Evolutionary conservation across 2,329 filamentous ascomycete genomes (phyloP).

Genomic region (Colletotrichum cuscutae): DNA sequence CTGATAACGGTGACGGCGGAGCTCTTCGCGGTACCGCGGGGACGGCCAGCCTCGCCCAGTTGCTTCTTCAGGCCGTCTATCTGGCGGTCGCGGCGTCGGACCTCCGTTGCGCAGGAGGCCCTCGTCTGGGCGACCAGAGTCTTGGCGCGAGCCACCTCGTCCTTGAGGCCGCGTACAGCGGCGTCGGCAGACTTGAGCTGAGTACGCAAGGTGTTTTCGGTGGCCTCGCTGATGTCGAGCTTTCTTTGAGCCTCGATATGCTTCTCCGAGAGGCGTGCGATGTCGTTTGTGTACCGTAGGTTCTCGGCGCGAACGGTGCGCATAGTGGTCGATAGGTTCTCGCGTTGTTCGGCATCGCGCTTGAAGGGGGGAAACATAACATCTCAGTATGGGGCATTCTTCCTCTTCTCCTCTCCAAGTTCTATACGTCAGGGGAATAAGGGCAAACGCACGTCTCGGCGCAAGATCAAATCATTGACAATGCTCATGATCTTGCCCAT

Average conservation of each 20-base stretch:
- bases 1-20: conserved; percentile 66
- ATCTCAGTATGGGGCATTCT: conserved; percentile 15
- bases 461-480: conserved; percentile 90
- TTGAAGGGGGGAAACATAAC: conserved; percentile 47
- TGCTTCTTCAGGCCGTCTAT: conserved; percentile 91
- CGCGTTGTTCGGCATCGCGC: conserved; percentile 90
- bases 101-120: conserved; percentile 87
- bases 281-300: conserved; percentile 76
- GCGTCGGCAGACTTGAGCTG: conserved; percentile 80
- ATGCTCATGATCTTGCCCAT: conserved; percentile 92
- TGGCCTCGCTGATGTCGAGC: conserved; percentile 70
- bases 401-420: background rate
- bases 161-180: conserved; percentile 79
- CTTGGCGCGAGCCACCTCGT: conserved; percentile 84
- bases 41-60: conserved; percentile 75
- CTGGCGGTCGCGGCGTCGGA: conserved; percentile 89
- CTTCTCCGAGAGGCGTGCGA: conserved; percentile 67
- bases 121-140: conserved; percentile 84
- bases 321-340: conserved; percentile 82
- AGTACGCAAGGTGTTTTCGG: conserved; percentile 75
- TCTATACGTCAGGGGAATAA: background rate
- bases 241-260: conserved; percentile 65
- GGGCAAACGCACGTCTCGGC: conserved; percentile 78
- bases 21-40: conserved; percentile 65
- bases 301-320: conserved; percentile 80